These are phyloP conservation scores for Panellus pusillus DNA, from an alignment of 768 basidiomycete genomes.

Conservation along the genomic window DNA sequence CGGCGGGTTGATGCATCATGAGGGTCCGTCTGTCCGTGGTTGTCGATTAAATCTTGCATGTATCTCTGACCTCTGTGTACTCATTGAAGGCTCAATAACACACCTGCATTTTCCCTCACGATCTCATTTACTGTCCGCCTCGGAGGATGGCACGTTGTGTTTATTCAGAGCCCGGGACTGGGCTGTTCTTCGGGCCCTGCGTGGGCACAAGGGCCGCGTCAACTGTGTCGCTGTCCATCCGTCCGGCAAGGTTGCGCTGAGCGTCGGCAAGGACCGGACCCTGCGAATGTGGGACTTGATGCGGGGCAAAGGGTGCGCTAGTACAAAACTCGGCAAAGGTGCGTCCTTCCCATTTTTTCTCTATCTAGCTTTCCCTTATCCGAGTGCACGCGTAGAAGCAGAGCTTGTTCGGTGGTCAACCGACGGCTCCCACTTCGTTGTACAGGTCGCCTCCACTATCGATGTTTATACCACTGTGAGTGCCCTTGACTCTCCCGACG, in stretches of 20 bases:
- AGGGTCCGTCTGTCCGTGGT: conserved; percentile 54
- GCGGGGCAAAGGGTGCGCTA: conserved; percentile 87
- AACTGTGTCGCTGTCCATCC: conserved; percentile 92
- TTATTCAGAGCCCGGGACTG: conserved; percentile 94
- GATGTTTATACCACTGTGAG: conserved; percentile 82
- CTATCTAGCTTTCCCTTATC: neutral
- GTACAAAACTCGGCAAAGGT: conserved; percentile 90
- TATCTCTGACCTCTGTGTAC: neutral
- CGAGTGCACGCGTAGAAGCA: conserved; percentile 60
- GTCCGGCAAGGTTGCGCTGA: conserved; percentile 86
- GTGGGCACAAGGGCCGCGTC: conserved; percentile 92
- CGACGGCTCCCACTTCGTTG: conserved; percentile 74
- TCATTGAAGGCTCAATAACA: conserved; percentile 80
- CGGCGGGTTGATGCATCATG: conserved; percentile 92
- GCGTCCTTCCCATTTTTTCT: conserved; percentile 17
- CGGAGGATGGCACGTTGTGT: conserved; percentile 88
- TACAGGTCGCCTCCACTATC: conserved; percentile 73
- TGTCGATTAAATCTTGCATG: neutral
- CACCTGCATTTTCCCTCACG: conserved; percentile 83
- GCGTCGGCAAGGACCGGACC: conserved; percentile 87
- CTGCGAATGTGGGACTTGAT: conserved; percentile 99
- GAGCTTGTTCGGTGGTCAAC: conserved; percentile 90
- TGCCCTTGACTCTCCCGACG: neutral
- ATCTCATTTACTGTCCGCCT: conserved; percentile 88
- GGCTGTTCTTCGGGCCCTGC: conserved; percentile 82